Evolutionary conservation across 139 green algal genomes (phyloP), one percentile per base, ranked within the genome.

Genomic region (Tetratostichococcus sp.): DNA sequence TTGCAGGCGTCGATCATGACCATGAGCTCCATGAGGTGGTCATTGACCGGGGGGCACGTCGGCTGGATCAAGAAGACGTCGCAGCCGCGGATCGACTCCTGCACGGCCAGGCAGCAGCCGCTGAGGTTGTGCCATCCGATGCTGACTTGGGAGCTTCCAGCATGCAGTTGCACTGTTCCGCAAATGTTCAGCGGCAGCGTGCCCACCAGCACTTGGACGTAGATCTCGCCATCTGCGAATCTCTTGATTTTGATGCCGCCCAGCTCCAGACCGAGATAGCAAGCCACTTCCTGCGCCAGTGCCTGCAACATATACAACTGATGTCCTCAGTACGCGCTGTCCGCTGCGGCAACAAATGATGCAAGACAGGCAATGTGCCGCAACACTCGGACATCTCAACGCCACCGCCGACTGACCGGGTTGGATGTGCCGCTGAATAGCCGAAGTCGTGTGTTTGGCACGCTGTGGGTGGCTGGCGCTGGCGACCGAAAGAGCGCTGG

Each of bases 191-290:
- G n/a, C n/a, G 39, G 39, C 17, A 33, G 30, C 4, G 14, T 21
- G 28, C 70, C 0, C 68, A 93, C 83, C 87, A 96, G 85, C 2
- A 98, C 78, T 79, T 97, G 92, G 31, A 98, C 95, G 80, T 99
- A 99, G 58, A 97, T 95, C 77, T 99, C 96, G 1, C 96, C 96
- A 72, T 99, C 96, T n/a, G 96, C 96, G 86, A 99, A 99, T 4
- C 89, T 84, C 87, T 99, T 99, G 84, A 97, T 97, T 68, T 94
- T 95, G 70, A 98, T 93, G 31, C 79, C 79, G 32, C 95, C 91
- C 17, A 99, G 84, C 14, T 98, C 91, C 69, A 99, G 73, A 28
- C 96, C 96, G 68, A 99, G 84, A 83, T 99, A 98, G 77, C 89
- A 91, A 6, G 95, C 95, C 11, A 99, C 91, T 82, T 99, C 96